Percentiles rank a stretch among this genome's conserved stretches.
Conservation (phyloP, 1,284 basidiomycete species). For the Blastosporella zonata region DNA sequence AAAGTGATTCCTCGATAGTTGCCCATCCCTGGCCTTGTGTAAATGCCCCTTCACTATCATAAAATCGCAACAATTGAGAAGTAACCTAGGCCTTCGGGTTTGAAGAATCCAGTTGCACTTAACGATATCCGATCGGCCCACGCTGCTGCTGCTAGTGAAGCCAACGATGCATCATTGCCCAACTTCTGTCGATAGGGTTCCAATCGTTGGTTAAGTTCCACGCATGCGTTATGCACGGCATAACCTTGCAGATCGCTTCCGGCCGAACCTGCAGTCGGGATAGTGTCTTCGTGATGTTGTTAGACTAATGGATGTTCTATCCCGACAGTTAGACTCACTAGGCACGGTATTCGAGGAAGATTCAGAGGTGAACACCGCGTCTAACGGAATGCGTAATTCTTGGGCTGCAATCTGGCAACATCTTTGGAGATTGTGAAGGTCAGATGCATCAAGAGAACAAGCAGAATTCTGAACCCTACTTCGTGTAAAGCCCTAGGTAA, state of each 20-base stretch:
- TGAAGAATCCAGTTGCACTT: conserved; percentile 16
- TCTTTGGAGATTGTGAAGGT: too few relatives aligned
- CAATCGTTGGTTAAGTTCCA: conserved; percentile 15
- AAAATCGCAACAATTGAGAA: background rate
- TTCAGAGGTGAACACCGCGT: conserved; percentile 16
- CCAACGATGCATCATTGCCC: conserved; percentile 11
- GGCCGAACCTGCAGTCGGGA: conserved; percentile 14
- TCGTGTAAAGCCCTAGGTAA: background rate
- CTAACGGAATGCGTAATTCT: conserved; percentile 14
- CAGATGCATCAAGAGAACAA: background rate
- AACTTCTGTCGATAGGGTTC: conserved; percentile 15
- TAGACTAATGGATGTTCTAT: background rate
- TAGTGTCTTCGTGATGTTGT: conserved; percentile 2
- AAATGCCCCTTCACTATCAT: conserved; percentile 16
- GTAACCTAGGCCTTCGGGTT: conserved; percentile 14
- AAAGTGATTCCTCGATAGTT: conserved; percentile 18
- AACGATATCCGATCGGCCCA: conserved; percentile 15
- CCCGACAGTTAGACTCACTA: conserved; percentile 3
- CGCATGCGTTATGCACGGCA: conserved; percentile 18
- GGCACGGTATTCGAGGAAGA: conserved; percentile 15
- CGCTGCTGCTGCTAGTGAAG: conserved; percentile 13
- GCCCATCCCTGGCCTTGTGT: conserved; percentile 19
- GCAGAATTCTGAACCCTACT: too few relatives aligned
- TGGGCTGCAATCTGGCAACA: conserved; percentile 18
- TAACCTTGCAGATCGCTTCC: conserved; percentile 18